Conservation (phyloP, 2,329 filamentous ascomycete genomes). For the Cryphonectria japonica region DNA sequence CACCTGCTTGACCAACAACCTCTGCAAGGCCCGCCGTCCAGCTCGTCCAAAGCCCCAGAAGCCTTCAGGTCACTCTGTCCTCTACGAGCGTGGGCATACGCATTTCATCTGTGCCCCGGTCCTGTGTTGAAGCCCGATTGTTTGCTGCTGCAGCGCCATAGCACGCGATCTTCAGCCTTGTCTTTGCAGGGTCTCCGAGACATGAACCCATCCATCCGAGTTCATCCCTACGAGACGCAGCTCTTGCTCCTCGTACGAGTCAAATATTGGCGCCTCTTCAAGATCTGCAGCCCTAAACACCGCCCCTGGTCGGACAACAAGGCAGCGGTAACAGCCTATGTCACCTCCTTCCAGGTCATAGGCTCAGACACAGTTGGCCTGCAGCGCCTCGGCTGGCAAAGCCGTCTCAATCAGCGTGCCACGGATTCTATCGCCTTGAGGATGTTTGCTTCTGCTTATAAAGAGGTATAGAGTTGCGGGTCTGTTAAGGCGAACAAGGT, state of each 20-base stretch:
- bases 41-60: slow-evolving; percentile 82
- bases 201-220: slow-evolving; percentile 70
- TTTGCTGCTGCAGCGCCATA: slow-evolving; percentile 76
- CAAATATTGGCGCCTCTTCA: slow-evolving; percentile 73
- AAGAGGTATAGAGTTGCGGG: slow-evolving; percentile 83
- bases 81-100: slow-evolving; percentile 80
- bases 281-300: slow-evolving; percentile 74
- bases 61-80: slow-evolving; percentile 74
- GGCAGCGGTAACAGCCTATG: slow-evolving; percentile 74
- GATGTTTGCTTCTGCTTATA: slow-evolving; percentile 82
- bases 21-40: slow-evolving; percentile 70
- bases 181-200: slow-evolving; percentile 89
- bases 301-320: slow-evolving; percentile 61
- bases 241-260: slow-evolving; percentile 64
- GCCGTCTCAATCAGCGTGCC: slow-evolving; percentile 80
- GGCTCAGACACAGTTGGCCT: slow-evolving; percentile 66
- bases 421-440: slow-evolving; percentile 88
- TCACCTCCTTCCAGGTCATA: slow-evolving; percentile 83
- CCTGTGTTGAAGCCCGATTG: slow-evolving; percentile 81
- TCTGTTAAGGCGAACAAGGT: slow-evolving; percentile 80
- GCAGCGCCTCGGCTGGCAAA: slow-evolving; percentile 75
- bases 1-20: slow-evolving; percentile 73
- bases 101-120: slow-evolving; percentile 75
- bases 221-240: slow-evolving; percentile 64
- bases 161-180: slow-evolving; percentile 77